phyloP scores from a whole-genome alignment of 73 alveolate species.

The Tetrahymena elliotti region DNA sequence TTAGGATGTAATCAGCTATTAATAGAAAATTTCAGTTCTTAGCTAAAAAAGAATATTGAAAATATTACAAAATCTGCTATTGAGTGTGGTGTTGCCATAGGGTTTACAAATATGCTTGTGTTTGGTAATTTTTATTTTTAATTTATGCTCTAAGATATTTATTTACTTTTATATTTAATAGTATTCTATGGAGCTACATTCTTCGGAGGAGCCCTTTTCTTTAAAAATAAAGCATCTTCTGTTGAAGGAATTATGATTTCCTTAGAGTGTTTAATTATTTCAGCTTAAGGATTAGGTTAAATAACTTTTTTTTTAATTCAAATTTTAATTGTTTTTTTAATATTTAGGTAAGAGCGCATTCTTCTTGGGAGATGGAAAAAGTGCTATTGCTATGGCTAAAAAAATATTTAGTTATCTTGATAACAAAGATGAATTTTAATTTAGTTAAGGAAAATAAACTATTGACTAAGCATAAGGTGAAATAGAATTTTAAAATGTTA shows the following conservation, averaged over 20 bases:
- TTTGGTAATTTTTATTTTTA: constrained; percentile 39
- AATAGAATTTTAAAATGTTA: constrained; percentile 62
- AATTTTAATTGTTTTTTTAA: constrained; percentile 34
- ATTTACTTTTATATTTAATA: constrained; percentile 30
- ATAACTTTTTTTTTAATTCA: constrained; percentile 46
- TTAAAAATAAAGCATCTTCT: constrained; percentile 44
- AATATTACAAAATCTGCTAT: constrained; percentile 51
- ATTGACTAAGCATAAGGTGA: constrained; percentile 21
- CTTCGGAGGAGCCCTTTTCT: constrained; percentile 1
- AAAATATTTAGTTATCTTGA: constrained; percentile 34
- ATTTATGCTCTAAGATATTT: constrained; percentile 35
- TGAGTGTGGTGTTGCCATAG: constrained; percentile 13
- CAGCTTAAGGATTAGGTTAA: constrained; percentile 34
- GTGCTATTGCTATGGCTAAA: constrained; percentile 35
- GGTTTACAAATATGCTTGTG: constrained; percentile 39
- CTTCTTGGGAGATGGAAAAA: constrained; percentile 32
- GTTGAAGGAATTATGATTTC: constrained; percentile 44
- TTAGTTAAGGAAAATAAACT: background rate
- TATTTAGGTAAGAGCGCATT: constrained; percentile 50
- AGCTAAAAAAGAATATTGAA: constrained; percentile 61
- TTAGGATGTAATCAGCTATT: background rate
- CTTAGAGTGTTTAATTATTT: constrained; percentile 39
- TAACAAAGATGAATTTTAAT: background rate
- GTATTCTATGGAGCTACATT: background rate
- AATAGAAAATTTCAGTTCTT: background rate